These are phyloP conservation scores for Pyricularia sp. DNA, from an alignment of 2,329 filamentous ascomycete genomes.

Conservation along the genomic window DNA sequence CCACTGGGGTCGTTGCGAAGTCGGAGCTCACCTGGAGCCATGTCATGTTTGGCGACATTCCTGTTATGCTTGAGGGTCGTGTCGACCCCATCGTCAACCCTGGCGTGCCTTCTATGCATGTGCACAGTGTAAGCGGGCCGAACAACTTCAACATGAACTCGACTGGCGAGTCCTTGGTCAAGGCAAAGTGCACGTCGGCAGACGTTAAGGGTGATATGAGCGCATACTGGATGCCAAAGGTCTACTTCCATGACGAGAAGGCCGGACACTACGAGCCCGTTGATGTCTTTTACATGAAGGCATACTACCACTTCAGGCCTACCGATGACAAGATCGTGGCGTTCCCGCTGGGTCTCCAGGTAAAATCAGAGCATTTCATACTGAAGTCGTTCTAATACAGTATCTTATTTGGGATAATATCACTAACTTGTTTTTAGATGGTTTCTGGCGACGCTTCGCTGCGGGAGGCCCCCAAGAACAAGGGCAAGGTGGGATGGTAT, in stretches of 20 bases:
- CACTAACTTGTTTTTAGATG: slow-evolving; percentile 31
- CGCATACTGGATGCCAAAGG: slow-evolving; percentile 68
- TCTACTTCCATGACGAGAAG: slow-evolving; percentile 58
- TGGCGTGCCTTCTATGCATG: slow-evolving; percentile 48
- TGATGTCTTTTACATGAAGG: slow-evolving; percentile 61
- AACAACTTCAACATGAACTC: slow-evolving; percentile 56
- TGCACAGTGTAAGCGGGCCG: slow-evolving; percentile 63
- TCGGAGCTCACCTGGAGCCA: slow-evolving; percentile 46
- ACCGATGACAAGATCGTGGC: slow-evolving; percentile 57
- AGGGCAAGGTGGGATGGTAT: slow-evolving; percentile 24
- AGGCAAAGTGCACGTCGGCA: slow-evolving; percentile 63
- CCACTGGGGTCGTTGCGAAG: slow-evolving; percentile 31
- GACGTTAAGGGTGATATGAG: slow-evolving; percentile 58
- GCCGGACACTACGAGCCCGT: slow-evolving; percentile 58
- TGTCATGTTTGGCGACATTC: background rate
- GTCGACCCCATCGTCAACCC: slow-evolving; percentile 61
- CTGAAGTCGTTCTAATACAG: background rate
- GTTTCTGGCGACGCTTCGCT: slow-evolving; percentile 53
- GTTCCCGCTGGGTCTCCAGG: slow-evolving; percentile 59
- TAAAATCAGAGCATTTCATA: background rate
- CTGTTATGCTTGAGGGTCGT: slow-evolving; percentile 45
- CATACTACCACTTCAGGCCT: slow-evolving; percentile 66
- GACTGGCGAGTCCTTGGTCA: slow-evolving; percentile 47
- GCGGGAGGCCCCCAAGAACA: slow-evolving; percentile 40
- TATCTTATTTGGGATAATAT: no score